phyloP scores from a whole-genome alignment of 1,139 yeast species.

The Entelexis sorbosivorans region DNA sequence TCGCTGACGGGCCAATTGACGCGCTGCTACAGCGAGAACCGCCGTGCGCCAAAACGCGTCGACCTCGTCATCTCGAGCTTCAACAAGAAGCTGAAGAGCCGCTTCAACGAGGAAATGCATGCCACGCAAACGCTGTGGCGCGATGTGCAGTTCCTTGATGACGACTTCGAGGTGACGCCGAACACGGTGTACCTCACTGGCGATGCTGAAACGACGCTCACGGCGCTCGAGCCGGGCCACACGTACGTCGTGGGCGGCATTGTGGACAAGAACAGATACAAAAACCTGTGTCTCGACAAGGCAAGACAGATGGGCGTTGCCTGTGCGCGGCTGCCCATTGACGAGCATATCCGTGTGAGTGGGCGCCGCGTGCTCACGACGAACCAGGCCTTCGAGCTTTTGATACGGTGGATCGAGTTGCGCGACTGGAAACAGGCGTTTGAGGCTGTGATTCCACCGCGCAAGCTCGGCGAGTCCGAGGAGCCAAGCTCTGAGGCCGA shows the following conservation, averaged over 20 bases:
- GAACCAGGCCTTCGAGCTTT: conserved; percentile 80
- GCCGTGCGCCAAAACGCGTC: conserved; percentile 50
- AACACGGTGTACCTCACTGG: conserved; percentile 57
- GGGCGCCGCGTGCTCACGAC: conserved; percentile 89
- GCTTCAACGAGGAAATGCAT: conserved; percentile 55
- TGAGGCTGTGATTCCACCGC: conserved; percentile 68
- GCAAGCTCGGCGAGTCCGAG: conserved; percentile 38
- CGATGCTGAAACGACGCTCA: conserved; percentile 63
- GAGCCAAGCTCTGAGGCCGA: background rate
- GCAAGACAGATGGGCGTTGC: conserved; percentile 61
- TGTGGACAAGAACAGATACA: conserved; percentile 89
- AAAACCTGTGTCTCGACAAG: conserved; percentile 66
- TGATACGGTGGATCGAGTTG: conserved; percentile 68
- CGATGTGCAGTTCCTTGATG: conserved; percentile 43
- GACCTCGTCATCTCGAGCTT: conserved; percentile 55
- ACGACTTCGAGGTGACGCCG: conserved; percentile 31
- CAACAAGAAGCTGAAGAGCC: conserved; percentile 48
- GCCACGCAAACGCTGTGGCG: conserved; percentile 57
- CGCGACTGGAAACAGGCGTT: conserved; percentile 81
- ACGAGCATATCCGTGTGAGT: conserved; percentile 65
- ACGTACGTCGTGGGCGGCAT: conserved; percentile 91
- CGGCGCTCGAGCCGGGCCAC: conserved; percentile 49
- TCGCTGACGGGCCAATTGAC: conserved; percentile 74
- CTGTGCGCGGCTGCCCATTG: conserved; percentile 79
- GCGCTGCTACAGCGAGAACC: conserved; percentile 68